Base-by-base conservation (phyloP, 225 moss, liverwort and hornwort genomes). In the Pseudisothecium myosuroides region DNA sequence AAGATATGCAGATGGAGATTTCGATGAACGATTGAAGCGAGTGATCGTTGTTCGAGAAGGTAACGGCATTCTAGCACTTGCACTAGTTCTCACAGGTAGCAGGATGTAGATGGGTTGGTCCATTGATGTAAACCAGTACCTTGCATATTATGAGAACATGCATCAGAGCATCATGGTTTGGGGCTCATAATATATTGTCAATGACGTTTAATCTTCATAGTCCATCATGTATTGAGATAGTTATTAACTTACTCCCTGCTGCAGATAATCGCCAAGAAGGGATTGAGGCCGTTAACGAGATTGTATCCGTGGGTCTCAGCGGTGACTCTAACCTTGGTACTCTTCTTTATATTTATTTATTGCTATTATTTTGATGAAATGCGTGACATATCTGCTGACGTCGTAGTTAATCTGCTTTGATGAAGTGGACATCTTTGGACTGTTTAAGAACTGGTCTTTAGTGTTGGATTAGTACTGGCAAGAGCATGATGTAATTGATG, bases 21-120 rank as follows among this genome's bases (percentile, higher is more conserved):
- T 98, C 31, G 98, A 98, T 90, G 83, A 87, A 84, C 89, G 86
- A 76, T 91, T 91, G 49, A 89, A 90, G 83, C 94, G 96, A 62
- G 83, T 94, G 84, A 94, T 98, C 66, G 67, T 94, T 85, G 96
- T 98, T 76, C 92, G 98, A 76, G 98, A 98, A 96, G 98, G 96
- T 98, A 60, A 87, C 49, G 52, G 64, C 80, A 66, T 73, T 78
- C 14, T 20, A 62, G 31, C 67, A 11, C 78, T 59, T 83, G 76
- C 55, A 55, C 52, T 71, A 47, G 28, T 76, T 84, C 63, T 85
- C 66, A 52, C 32, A 45, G 60, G 67, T 49, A 61, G 64, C 83
- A 62, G 78, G 58, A 83, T 89, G 80, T 80, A 81, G 76, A 76
- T 19, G 34, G 41, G 29, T 79, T 78, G 75, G 39, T 76, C 62